Base-by-base conservation (phyloP, 1,284 basidiomycete species). In the Rhodofomes roseus region DNA sequence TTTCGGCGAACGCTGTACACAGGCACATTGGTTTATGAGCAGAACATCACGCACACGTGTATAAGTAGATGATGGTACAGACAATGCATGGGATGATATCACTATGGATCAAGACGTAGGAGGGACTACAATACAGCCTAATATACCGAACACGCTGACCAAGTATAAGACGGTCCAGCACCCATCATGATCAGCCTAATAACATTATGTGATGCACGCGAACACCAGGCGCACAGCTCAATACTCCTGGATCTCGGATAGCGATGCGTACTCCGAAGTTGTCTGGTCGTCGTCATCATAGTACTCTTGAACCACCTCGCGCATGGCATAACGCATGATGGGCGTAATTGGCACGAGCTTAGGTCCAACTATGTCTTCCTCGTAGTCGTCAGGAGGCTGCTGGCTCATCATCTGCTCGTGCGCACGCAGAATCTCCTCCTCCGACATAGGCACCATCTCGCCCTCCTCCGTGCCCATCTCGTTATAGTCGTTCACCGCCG, bases 311-410 rank as follows among this genome's bases (percentile, higher is more conserved):
- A 92, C 81, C 14, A 93, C 90, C 68, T 88, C 84, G 54, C 82
- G 77, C 89, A 93, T 92, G 51, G 91, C 90, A 70, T 77, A 89
- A 27, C 85, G 77, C 83, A 92, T 88, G 60, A 92, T 87, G 1
- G 90, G 90, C 2, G 90, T 89, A 22, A 82, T 81, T 9, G 90
- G 86, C 29, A 89, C 77, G 57, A 93, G 69, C 70, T 86, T 86
- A 11, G 90, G 90, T 2, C 89, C 89, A 51, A 89, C 77, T 39
- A 88, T 75, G 66, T 87, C 82, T 53, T 81, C 82, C 58, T 81
- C 74, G 53, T 79, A 76, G 23, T 77, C 76, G 31, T 74, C 77
- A 25, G 75, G 72, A 54, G 73, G 73, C 37, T 67, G 64, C 39
- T 65, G 63, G 59, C 68, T 70, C 50, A 68, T 65, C 52, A 70